Base-by-base conservation (phyloP, 352 stramenopile species). In the Globisporangium recalcitrans region DNA sequence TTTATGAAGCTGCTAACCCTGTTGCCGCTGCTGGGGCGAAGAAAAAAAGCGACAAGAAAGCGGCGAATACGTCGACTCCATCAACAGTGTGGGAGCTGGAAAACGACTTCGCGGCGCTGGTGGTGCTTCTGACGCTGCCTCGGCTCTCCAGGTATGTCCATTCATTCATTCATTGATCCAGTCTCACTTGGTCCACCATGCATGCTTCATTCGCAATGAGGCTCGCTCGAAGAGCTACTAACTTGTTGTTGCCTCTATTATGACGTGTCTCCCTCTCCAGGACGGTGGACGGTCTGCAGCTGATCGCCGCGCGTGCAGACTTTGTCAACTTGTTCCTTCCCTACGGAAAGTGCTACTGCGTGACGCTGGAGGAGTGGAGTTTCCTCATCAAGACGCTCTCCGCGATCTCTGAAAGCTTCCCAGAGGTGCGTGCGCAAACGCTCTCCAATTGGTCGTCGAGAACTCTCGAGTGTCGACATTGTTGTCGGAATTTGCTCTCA, bases 321-420 rank as follows among this genome's bases (percentile, higher is more conserved):
- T 87, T 88, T 49, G 61, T 80, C 47, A 73, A 78, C 48, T 74
- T 92, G 26, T 87, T 93, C 52, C 67, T 95, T 31, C 80, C 83
- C 40, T 95, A 91, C 48, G 78, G 77, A 21, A 87, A 82, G 62
- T 79, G 60, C 65, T 90, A 81, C 67, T 92, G 82, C 65, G 63
- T 61, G 8, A 87, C 77, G 1, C 66, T 95, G 48, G 75, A 85
- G 11, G 83, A 95, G 60, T 95, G 85, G 85, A 73, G 76, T 26
- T 86, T 80, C 57, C 69, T 90, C 42, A 89, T 90, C 65, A 74
- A 75, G 58, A 91, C 75, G 16, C 69, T 89, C 6, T 87, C 80
- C 16, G 70, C 67, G 0, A 70, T 78, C 49, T 74, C 70, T n/a
- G 71, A 77, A 13, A 71, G 67, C 36, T 64, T 60, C 49, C 60